Conservation (phyloP, 2,329 filamentous ascomycete genomes). For the Tolypocladium ovalisporum region DNA sequence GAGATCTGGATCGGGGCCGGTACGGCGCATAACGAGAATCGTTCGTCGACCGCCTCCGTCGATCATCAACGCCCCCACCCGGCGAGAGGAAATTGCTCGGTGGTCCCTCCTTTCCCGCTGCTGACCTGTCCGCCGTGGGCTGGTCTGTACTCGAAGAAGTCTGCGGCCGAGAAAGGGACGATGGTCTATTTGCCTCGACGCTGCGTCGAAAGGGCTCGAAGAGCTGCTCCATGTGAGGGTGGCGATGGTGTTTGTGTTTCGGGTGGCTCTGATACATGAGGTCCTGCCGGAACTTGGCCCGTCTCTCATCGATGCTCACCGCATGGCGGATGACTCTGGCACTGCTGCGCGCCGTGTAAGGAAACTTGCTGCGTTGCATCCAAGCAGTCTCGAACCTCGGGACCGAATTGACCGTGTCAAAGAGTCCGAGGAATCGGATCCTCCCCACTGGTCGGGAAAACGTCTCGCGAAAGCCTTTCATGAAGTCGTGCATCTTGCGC, state of each 20-base stretch:
- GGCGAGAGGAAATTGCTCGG: slow-evolving; percentile 6
- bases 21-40: slow-evolving; percentile 27
- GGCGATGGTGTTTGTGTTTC: slow-evolving; percentile 11
- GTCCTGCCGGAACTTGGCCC: slow-evolving; percentile 63
- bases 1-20: slow-evolving; percentile 26
- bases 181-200: slow-evolving; percentile 1
- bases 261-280: slow-evolving; percentile 44
- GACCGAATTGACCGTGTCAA: slow-evolving; percentile 74
- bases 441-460: slow-evolving; percentile 66
- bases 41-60: background rate
- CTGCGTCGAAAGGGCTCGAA: slow-evolving; percentile 9
- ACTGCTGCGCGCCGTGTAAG: slow-evolving; percentile 49
- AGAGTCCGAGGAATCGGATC: slow-evolving; percentile 68
- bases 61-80: slow-evolving; percentile 1
- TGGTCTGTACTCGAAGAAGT: background rate
- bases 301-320: slow-evolving; percentile 59
- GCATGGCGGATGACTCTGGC: slow-evolving; percentile 56
- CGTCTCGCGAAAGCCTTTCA: slow-evolving; percentile 72
- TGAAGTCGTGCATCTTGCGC: slow-evolving; percentile 58
- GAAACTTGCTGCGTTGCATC: slow-evolving; percentile 72
- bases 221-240: slow-evolving; percentile 8
- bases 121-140: background rate
- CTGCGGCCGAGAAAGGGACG: background rate
- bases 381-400: slow-evolving; percentile 64
- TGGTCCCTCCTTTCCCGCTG: background rate